Evolutionary conservation across 2,329 filamentous ascomycete species (phyloP), one percentile per base, ranked within the genome.

Genomic region (Aspergillus japonicus): DNA sequence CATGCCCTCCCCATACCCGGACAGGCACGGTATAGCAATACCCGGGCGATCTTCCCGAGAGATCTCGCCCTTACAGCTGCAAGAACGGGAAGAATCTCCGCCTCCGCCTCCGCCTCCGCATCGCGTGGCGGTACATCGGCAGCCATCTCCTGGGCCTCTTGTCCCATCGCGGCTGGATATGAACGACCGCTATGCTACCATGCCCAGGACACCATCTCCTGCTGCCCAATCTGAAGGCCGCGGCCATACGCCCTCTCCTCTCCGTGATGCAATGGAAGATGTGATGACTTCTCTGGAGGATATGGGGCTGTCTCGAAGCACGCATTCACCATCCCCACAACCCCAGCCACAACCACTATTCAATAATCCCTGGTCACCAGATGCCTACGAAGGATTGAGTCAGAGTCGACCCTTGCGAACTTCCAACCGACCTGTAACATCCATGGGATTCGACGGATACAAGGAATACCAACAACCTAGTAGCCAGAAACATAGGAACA

Each of bases 211-310:
- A 10, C 79, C 81, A 6, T 85, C 83, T 8, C 80, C 82, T 10
- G 73, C 69, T 14, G 73, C 75, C 11, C 75, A 86, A 4, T 92
- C 91, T 2, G 85, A 82, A 50, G 80, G 81, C 44, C 85, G 83
- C 49, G 87, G 87, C 1, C 80, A 91, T 73, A 99, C 95, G 0
- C 95, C 95, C 1, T 98, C 95, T 2, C 95, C 95, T 0, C 80
- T 99, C 3, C 85, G 95, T 60, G 92, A 93, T 74, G 95, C 95
- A 1, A 99, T 99, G 92, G 94, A 98, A 71, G 94, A 96, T 75
- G 93, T 99, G 4, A 97, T 98, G 87, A 92, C 95, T 65, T 96
- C 95, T 58, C 78, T 99, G 48, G 89, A 96, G 71, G 92, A 93
- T 61, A 91, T 99, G 81, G 89, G 89, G 19, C 81, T 88, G 67